These are phyloP conservation scores for Eragrostis nindensis DNA, from an alignment of 176 grass and related monocot species.

Conservation along the genomic window DNA sequence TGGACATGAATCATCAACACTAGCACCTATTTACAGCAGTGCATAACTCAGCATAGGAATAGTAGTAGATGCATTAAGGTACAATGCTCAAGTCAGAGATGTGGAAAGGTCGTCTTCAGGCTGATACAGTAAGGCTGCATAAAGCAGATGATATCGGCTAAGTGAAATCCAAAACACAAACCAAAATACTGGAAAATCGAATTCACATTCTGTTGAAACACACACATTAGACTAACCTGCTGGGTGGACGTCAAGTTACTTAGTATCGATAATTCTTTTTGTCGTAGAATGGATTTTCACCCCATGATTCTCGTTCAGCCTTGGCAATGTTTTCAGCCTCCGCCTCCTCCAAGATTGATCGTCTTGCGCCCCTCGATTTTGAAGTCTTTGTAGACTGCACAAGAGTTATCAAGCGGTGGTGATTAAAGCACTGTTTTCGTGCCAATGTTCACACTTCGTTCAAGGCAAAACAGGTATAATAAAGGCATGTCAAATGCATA, in stretches of 20 bases:
- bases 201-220: neutral
- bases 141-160: neutral
- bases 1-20: neutral
- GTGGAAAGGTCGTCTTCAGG: constrained; percentile 3
- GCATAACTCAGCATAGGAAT: neutral
- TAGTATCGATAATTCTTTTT: constrained; percentile 54
- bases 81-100: constrained; percentile 20
- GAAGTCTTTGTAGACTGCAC: constrained; percentile 65
- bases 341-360: constrained; percentile 72
- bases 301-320: constrained; percentile 70
- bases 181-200: neutral
- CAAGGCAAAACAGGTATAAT: neutral
- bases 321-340: constrained; percentile 54
- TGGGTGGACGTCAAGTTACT: neutral
- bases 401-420: constrained; percentile 3
- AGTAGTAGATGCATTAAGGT: constrained; percentile 14
- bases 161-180: neutral
- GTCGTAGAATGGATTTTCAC: constrained; percentile 80
- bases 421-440: too few species aligned
- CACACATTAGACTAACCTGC: constrained; percentile 20
- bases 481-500: neutral
- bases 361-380: constrained; percentile 51
- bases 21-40: constrained; percentile 44
- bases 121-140: constrained; percentile 20
- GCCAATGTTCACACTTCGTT: too few species aligned